These are phyloP conservation scores for Otatea glauca DNA, from an alignment of 176 grass and related monocot species.

Conservation along the genomic window DNA sequence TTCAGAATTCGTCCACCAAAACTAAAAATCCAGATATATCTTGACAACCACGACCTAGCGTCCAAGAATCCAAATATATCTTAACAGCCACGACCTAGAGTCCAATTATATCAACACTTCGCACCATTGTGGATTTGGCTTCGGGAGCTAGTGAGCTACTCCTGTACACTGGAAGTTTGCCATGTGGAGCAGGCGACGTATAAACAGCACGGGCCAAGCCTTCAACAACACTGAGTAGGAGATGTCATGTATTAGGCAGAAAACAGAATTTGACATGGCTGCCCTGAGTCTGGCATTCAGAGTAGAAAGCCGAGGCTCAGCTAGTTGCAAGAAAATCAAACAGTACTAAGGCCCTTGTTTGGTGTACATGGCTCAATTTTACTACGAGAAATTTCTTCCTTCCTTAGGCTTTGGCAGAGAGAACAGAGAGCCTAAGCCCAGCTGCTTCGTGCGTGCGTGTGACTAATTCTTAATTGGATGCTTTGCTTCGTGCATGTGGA, in stretches of 20 bases:
- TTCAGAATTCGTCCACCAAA: too few species aligned
- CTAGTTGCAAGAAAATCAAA: background rate
- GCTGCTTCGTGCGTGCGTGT: background rate
- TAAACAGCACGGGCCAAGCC: too few species aligned
- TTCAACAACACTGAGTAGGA: background rate
- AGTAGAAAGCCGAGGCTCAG: background rate
- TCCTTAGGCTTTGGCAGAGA: background rate
- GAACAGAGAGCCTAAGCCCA: background rate
- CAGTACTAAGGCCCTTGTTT: background rate
- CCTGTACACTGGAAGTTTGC: too few species aligned
- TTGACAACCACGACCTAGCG: too few species aligned
- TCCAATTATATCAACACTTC: too few species aligned
- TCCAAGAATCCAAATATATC: too few species aligned
- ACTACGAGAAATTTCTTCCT: background rate
- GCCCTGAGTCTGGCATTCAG: background rate
- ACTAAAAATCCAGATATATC: too few species aligned
- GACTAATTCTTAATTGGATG: too few species aligned
- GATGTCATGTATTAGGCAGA: background rate
- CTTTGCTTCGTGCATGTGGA: background rate
- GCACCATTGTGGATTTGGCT: too few species aligned
- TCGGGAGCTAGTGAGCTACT: too few species aligned
- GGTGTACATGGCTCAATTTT: background rate
- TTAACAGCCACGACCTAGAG: too few species aligned
- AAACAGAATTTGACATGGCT: background rate
- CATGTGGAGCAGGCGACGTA: too few species aligned